phyloP scores from a whole-genome alignment of 805 yeast species.

The Yarrowia yakushimensis region DNA sequence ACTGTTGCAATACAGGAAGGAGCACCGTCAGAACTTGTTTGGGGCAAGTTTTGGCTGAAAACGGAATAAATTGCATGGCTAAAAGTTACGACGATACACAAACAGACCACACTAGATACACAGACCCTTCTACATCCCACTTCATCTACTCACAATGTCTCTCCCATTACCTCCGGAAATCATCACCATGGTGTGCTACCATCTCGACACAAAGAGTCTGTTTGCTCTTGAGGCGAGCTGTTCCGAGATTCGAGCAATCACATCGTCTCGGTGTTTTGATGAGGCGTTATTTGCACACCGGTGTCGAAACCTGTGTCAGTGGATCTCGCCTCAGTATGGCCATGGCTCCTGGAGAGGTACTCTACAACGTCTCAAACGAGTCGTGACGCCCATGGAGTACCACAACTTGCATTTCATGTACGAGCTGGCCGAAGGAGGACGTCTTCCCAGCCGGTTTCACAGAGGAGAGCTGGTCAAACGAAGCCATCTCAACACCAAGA shows the following conservation, averaged over 20 bases:
- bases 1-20: neutral
- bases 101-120: too few species aligned
- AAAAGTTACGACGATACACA: too few species aligned
- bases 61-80: too few species aligned
- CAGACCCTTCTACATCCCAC: too few species aligned
- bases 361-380: neutral
- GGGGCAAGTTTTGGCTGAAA: neutral
- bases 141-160: neutral
- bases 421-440: constrained; percentile 18
- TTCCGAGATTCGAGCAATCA: neutral
- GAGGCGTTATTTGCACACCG: constrained; percentile 6
- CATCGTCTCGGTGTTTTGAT: neutral
- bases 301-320: neutral
- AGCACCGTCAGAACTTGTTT: neutral
- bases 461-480: constrained; percentile 15
- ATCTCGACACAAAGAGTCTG: constrained; percentile 9
- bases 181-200: constrained; percentile 8
- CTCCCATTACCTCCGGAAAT: constrained; percentile 1
- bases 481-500: constrained; percentile 15
- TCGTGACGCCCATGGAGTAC: constrained; percentile 10
- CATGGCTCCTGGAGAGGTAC: constrained; percentile 14
- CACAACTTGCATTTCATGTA: constrained; percentile 14
- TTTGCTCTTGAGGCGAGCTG: neutral
- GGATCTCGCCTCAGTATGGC: constrained; percentile 19
- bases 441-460: neutral